A percentile compares a stretch with the other conserved stretches of the same genome.
These are phyloP conservation scores for Grosmannia penicillata DNA, from an alignment of 2,329 filamentous ascomycete genomes.

Conservation along the genomic window DNA sequence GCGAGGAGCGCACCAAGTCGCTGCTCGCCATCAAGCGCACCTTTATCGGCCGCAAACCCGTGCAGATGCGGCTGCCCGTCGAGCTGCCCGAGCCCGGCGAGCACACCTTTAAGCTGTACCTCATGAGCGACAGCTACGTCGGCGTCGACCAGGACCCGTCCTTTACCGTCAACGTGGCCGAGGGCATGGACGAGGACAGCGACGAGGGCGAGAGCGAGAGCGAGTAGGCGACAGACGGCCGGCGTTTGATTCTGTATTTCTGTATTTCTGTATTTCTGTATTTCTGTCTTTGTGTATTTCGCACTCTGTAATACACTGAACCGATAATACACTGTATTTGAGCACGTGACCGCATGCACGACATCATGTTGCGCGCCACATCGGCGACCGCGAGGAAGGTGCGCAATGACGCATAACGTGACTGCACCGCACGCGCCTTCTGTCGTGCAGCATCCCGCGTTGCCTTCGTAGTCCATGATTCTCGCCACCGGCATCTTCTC, in stretches of 20 bases:
- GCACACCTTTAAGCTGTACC: constrained; percentile 76
- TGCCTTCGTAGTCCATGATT: no score
- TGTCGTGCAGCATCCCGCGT: no score
- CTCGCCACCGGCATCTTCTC: no score
- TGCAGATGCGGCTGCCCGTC: constrained; percentile 74
- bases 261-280: not conserved
- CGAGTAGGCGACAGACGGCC: not conserved
- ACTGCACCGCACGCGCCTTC: no score
- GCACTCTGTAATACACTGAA: no score
- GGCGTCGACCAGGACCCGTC: constrained; percentile 92
- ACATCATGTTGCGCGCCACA: no score
- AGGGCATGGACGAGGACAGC: constrained; percentile 90
- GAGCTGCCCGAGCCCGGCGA: constrained; percentile 66
- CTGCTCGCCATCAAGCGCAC: constrained; percentile 90
- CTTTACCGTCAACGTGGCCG: constrained; percentile 72
- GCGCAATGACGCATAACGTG: no score
- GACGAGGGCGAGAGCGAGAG: constrained; percentile 45
- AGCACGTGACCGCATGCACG: no score
- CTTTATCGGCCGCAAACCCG: constrained; percentile 56
- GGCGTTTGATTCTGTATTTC: no score
- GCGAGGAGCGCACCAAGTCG: constrained; percentile 77
- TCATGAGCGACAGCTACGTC: constrained; percentile 96
- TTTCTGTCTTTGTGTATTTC: not conserved
- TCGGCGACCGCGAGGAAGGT: no score
- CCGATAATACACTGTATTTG: no score